Evolutionary conservation across 768 basidiomycete genomes (phyloP).

Genomic region (Leccinum uliginosum): DNA sequence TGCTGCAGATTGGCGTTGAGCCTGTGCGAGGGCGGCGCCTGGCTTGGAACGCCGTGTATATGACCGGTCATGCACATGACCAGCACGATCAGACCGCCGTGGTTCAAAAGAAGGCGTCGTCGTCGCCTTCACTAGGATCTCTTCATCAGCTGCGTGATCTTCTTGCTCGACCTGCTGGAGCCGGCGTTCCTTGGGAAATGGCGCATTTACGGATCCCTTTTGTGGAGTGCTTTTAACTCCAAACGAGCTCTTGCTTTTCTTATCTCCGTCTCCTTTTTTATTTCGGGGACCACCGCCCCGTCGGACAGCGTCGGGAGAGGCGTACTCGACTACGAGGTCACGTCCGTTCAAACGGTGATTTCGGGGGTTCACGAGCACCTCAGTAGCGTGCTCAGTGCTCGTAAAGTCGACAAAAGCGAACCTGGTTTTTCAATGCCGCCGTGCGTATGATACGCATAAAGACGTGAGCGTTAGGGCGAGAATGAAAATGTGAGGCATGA

Average conservation of each 20-base stretch:
- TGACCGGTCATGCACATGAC: constrained; percentile 6
- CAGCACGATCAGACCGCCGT: constrained; percentile 7
- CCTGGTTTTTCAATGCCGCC: constrained; percentile 35
- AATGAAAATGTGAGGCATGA: constrained; percentile 18
- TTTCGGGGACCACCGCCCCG: constrained; percentile 52
- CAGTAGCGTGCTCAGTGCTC: constrained; percentile 71
- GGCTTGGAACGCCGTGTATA: constrained; percentile 53
- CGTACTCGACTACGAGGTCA: constrained; percentile 83
- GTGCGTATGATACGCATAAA: not conserved
- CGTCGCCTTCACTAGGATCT: not conserved
- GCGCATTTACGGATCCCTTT: not conserved
- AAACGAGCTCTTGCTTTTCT: not conserved
- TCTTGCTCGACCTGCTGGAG: constrained; percentile 2
- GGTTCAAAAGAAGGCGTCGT: not conserved
- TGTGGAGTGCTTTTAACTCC: constrained; percentile 9
- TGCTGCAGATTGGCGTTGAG: constrained; percentile 70
- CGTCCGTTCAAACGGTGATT: constrained; percentile 85
- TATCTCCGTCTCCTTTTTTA: constrained; percentile 23
- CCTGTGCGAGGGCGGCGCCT: constrained; percentile 75
- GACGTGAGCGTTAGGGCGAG: not conserved
- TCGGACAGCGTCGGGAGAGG: constrained; percentile 83
- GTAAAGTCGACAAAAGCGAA: constrained; percentile 95
- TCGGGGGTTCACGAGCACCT: constrained; percentile 73
- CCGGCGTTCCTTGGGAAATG: constrained; percentile 4
- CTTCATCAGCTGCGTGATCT: constrained; percentile 1